Evolutionary conservation across 2,329 filamentous ascomycete species (phyloP).

Genomic region (Fusarium sp.): DNA sequence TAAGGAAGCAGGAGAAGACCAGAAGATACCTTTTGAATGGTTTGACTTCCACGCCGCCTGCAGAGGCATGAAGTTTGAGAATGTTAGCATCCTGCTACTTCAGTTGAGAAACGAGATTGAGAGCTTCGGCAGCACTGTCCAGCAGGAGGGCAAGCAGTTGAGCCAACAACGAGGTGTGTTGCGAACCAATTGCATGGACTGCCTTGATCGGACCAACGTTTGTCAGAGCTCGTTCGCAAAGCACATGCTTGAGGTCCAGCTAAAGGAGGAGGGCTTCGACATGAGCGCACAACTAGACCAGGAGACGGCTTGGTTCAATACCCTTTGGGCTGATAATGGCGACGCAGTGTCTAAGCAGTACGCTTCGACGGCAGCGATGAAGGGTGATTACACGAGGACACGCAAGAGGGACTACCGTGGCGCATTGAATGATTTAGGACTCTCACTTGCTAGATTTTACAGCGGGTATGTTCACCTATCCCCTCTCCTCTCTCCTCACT

Average conservation of each 20-base stretch:
- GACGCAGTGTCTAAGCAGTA: slow-evolving; percentile 97
- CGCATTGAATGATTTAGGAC: slow-evolving; percentile 89
- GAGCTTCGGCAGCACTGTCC: slow-evolving; percentile 79
- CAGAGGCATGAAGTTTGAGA: slow-evolving; percentile 98
- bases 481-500: slow-evolving; percentile 17
- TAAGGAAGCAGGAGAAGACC: slow-evolving; percentile 66
- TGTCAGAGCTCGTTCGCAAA: slow-evolving; percentile 93
- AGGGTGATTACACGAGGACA: slow-evolving; percentile 96
- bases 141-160: slow-evolving; percentile 60
- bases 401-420: slow-evolving; percentile 92
- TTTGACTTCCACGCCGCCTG: slow-evolving; percentile 97
- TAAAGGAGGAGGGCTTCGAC: slow-evolving; percentile 82
- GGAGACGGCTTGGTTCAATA: slow-evolving; percentile 94
- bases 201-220: slow-evolving; percentile 95
- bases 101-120: slow-evolving; percentile 78
- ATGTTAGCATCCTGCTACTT: slow-evolving; percentile 85
- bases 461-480: slow-evolving; percentile 67
- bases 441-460: slow-evolving; percentile 85
- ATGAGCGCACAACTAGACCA: slow-evolving; percentile 84
- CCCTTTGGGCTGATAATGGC: slow-evolving; percentile 96
- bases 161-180: slow-evolving; percentile 80
- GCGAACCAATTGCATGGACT: slow-evolving; percentile 99
- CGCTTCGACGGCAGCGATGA: slow-evolving; percentile 94
- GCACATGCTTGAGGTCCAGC: slow-evolving; percentile 84
- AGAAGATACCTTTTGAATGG: slow-evolving; percentile 82